These are phyloP conservation scores for Globisporangium yorkense DNA, from an alignment of 352 stramenopile genomes.

Conservation along the genomic window DNA sequence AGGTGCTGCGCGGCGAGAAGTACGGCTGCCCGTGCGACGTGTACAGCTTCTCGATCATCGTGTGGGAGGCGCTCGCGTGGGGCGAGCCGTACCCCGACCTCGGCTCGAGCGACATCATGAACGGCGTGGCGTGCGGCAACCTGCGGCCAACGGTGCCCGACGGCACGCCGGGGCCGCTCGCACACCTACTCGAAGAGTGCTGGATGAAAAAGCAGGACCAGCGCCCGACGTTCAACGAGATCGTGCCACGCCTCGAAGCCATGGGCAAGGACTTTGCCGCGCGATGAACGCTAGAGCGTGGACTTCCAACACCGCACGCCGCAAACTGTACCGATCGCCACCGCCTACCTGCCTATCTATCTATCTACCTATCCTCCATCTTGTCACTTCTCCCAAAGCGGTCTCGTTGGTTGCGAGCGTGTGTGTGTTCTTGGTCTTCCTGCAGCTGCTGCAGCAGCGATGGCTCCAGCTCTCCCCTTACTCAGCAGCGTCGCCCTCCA, in stretches of 20 bases:
- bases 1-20: constrained; percentile 77
- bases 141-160: constrained; percentile 67
- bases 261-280: constrained; percentile 70
- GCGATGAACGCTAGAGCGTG: constrained; percentile 2
- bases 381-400: not conserved
- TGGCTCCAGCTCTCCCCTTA: not conserved
- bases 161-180: constrained; percentile 46
- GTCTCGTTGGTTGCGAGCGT: not conserved
- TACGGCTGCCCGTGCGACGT: constrained; percentile 79
- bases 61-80: constrained; percentile 81
- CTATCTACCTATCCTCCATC: not conserved
- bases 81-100: constrained; percentile 74
- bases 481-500: not conserved
- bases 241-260: constrained; percentile 71
- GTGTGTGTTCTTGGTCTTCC: not conserved
- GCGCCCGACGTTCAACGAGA: constrained; percentile 74
- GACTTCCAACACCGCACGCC: not conserved
- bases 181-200: constrained; percentile 65
- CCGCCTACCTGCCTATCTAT: not conserved
- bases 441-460: not conserved
- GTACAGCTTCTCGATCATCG: constrained; percentile 88
- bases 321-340: not conserved
- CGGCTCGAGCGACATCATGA: constrained; percentile 83
- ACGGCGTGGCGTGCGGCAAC: constrained; percentile 69
- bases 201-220: constrained; percentile 85